Base-by-base conservation (phyloP, 2,329 filamentous ascomycete genomes). In the Aspergillus pseudotamarii region DNA sequence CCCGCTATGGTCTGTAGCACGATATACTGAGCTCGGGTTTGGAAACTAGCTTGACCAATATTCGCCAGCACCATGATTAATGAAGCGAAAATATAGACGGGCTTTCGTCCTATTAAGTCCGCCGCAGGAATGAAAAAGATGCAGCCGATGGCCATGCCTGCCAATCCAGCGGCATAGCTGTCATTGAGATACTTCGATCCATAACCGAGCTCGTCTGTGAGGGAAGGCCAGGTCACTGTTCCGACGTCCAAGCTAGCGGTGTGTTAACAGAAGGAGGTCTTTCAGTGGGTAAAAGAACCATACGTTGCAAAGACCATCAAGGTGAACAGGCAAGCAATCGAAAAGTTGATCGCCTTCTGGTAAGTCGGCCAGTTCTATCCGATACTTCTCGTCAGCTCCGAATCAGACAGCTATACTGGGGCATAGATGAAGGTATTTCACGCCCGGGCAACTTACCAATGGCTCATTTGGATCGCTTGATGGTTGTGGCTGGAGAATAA, bases 391-490 rank as follows among this genome's bases (percentile, higher is more conserved):
- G 23, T 50, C 16, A 50, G 26, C 23, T 26, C 1, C 1, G 9
- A 30, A n/a, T 5, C 26, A 1, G 16, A 19, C 16, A 9, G 6
- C 12, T 19, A 28, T 23, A 5, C 6, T 19, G 3, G 21, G 21
- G 26, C 5, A 1, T n/a, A 12, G 3, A 30, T 1, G 19, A 12
- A 19, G 4, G 9, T 14, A 26, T 14, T 6, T 26, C n/a, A 34
- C 38, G 12, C 21, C 1, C 21, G 32, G n/a, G 57, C 1, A 23
- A 28, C 55, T 19, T 26, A 67, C 65, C 54, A 68, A 36, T 4
- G 66, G 66, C 38, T 71, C 71, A 60, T 74, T 72, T 0, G 72
- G 70, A 19, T 73, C 71, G 45, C 48, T 59, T 3, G 66, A 64
- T 34, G 66, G 64, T 23, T 51, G 57, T 5, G 66, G 66, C 6